Conservation (phyloP, 805 yeast genomes). For the Pichia pseudocactophila region DNA sequence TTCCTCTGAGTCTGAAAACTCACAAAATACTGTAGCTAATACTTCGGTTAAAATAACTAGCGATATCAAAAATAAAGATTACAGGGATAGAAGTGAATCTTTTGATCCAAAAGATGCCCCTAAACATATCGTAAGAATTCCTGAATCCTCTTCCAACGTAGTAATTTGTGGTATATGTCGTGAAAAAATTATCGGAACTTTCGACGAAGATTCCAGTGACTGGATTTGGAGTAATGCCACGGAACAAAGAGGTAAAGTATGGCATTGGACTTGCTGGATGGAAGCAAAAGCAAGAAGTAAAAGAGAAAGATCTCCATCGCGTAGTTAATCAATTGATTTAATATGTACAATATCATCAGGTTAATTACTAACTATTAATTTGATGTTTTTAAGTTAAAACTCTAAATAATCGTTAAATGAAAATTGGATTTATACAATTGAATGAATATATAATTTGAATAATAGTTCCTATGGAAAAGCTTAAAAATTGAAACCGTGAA, state of each 20-base stretch:
- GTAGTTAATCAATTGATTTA: slow-evolving; percentile 4
- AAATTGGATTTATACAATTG: too few relatives aligned
- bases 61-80: slow-evolving; percentile 3
- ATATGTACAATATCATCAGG: neutral
- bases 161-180: slow-evolving; percentile 62
- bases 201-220: slow-evolving; percentile 67
- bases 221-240: slow-evolving; percentile 76
- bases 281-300: slow-evolving; percentile 37
- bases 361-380: too few relatives aligned
- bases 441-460: too few relatives aligned
- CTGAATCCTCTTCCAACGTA: slow-evolving; percentile 52
- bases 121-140: slow-evolving; percentile 50
- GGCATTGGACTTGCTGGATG: slow-evolving; percentile 61
- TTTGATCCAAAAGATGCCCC: slow-evolving; percentile 25
- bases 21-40: slow-evolving; percentile 13
- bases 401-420: too few relatives aligned
- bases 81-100: slow-evolving; percentile 5
- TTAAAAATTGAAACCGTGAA: too few relatives aligned
- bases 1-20: slow-evolving; percentile 32
- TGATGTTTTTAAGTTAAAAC: neutral
- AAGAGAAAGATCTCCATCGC: slow-evolving; percentile 27
- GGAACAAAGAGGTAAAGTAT: slow-evolving; percentile 35
- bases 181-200: slow-evolving; percentile 54
- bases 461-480: too few relatives aligned
- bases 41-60: slow-evolving; percentile 12